phyloP scores from a whole-genome alignment of 352 stramenopile species.

The Globisporangium irregulare region DNA sequence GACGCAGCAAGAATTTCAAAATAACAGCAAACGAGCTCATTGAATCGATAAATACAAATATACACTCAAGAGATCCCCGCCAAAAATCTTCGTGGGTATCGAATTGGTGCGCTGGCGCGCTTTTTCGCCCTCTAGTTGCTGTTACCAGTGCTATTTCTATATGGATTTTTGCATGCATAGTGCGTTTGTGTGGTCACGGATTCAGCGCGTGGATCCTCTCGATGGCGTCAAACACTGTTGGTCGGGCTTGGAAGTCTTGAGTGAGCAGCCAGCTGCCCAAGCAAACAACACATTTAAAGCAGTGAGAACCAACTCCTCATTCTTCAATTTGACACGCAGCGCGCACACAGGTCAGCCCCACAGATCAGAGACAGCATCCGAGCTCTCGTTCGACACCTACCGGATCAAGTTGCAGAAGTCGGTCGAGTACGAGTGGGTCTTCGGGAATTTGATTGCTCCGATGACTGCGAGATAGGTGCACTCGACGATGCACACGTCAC shows the following conservation, averaged over 20 bases:
- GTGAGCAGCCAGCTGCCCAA: conserved; percentile 63
- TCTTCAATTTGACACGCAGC: conserved; percentile 9
- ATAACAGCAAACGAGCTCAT: background rate
- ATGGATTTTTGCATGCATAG: background rate
- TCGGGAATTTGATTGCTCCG: conserved; percentile 77
- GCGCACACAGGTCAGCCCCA: conserved; percentile 6
- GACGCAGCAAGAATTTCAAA: background rate
- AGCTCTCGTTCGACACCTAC: conserved; percentile 23
- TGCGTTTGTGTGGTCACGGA: background rate
- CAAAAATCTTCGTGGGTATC: conserved; percentile 1
- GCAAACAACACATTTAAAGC: background rate
- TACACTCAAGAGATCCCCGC: conserved; percentile 4
- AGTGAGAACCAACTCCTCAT: conserved; percentile 11
- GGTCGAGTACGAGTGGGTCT: conserved; percentile 48
- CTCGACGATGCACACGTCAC: conserved; percentile 67
- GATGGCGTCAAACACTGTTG: conserved; percentile 68
- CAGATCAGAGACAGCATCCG: background rate
- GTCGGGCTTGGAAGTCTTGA: conserved; percentile 41
- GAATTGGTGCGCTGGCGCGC: conserved; percentile 7
- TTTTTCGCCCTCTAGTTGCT: conserved; percentile 10
- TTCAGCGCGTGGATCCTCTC: conserved; percentile 45
- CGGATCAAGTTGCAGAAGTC: conserved; percentile 73
- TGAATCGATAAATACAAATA: conserved; percentile 5
- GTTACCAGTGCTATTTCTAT: conserved; percentile 8
- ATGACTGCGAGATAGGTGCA: conserved; percentile 88